These are phyloP conservation scores for Cryphonectria nitschkei DNA, from an alignment of 2,329 filamentous ascomycete species.

Conservation along the genomic window DNA sequence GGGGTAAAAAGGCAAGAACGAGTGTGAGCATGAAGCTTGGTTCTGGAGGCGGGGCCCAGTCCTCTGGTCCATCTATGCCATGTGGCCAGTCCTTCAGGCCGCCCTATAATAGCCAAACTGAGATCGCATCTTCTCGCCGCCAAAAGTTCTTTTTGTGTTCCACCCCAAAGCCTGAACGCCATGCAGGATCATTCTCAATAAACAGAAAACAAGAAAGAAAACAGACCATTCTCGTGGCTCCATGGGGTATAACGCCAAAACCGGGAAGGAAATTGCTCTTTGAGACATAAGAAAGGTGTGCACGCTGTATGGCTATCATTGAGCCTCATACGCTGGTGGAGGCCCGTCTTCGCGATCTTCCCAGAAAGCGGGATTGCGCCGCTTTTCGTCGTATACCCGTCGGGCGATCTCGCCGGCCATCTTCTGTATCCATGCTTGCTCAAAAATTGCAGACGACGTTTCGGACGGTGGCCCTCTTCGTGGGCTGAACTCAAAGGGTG, in stretches of 20 bases:
- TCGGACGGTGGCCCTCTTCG: conserved; percentile 48
- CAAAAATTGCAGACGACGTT: conserved; percentile 64
- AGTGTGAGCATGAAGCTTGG: conserved; percentile 10
- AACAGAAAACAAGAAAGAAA: neutral
- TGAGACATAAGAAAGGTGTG: conserved; percentile 20
- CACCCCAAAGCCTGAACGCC: conserved; percentile 28
- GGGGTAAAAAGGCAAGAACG: conserved; percentile 6
- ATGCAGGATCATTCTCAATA: conserved; percentile 21
- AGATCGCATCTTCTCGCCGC: conserved; percentile 5
- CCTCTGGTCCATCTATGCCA: conserved; percentile 8
- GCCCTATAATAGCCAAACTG: conserved; percentile 20
- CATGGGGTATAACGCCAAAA: conserved; percentile 29
- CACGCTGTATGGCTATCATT: conserved; percentile 36
- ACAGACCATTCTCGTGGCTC: conserved; percentile 25
- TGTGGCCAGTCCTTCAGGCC: neutral
- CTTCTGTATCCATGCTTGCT: conserved; percentile 87
- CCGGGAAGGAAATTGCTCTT: neutral
- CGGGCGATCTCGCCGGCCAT: conserved; percentile 91
- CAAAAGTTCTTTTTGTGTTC: conserved; percentile 8
- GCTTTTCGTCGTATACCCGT: conserved; percentile 86
- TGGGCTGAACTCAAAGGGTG: conserved; percentile 36
- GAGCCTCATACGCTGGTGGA: conserved; percentile 65
- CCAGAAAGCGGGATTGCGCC: conserved; percentile 55
- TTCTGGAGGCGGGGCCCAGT: conserved; percentile 4
- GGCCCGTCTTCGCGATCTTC: conserved; percentile 60